A percentile compares a stretch with the other conserved stretches of the same genome.
phyloP scores from a whole-genome alignment of 306 rosid species.

The Quercus mongolica region DNA sequence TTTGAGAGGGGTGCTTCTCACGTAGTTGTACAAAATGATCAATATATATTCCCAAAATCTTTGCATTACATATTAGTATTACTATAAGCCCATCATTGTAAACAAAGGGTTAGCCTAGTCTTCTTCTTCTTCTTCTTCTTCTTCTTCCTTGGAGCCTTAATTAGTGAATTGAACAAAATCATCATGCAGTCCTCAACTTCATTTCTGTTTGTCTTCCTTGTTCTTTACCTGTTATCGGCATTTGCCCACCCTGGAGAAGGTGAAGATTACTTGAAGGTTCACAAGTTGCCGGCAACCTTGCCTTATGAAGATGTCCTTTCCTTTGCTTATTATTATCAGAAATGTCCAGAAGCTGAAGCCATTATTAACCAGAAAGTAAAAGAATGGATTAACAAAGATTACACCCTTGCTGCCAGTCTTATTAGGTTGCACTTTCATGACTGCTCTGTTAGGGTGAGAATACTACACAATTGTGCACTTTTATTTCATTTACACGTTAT shows the following conservation, averaged over 20 bases:
- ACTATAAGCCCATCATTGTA: neutral
- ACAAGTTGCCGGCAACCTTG: conserved; percentile 14
- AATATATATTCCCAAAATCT: neutral
- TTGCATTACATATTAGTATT: neutral
- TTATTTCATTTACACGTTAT: too few species aligned
- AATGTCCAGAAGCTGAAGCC: conserved; percentile 62
- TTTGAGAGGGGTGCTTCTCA: conserved; percentile 25
- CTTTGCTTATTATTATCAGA: conserved; percentile 43
- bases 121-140: neutral
- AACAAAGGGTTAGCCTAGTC: too few species aligned
- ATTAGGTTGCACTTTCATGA: conserved; percentile 87
- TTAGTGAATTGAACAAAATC: neutral
- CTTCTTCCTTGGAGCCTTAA: neutral
- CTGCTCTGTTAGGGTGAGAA: conserved; percentile 62
- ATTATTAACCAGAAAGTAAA: conserved; percentile 46
- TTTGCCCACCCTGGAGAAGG: conserved; percentile 15
- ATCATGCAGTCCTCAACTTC: conserved; percentile 23
- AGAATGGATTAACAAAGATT: conserved; percentile 54
- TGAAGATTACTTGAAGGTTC: conserved; percentile 4
- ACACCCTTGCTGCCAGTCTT: conserved; percentile 60
- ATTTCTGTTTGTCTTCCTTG: conserved; percentile 23
- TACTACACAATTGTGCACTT: neutral
- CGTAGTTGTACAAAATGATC: conserved; percentile 17
- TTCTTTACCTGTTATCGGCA: conserved; percentile 26
- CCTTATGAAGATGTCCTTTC: conserved; percentile 46